phyloP scores from a whole-genome alignment of 164 flowering plant genomes.

The Aristolochia contorta region DNA sequence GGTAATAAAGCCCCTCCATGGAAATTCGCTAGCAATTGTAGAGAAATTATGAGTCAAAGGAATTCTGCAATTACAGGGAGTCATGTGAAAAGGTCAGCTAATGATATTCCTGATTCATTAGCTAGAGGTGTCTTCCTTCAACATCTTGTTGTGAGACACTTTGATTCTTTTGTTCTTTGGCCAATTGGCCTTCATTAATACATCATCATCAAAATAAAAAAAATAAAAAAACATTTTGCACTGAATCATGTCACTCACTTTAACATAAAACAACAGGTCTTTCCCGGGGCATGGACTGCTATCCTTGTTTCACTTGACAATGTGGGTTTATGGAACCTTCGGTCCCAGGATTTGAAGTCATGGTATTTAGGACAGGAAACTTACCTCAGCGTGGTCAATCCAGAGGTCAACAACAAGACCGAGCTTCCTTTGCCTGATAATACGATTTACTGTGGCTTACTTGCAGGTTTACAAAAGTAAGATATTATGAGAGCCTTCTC shows the following conservation, averaged over 20 bases:
- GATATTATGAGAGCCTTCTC: conserved; percentile 6
- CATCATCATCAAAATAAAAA: too few relatives aligned
- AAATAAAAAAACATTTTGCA: background rate
- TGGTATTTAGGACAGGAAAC: conserved; percentile 97
- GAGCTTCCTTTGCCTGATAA: conserved; percentile 65
- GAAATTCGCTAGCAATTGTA: too few relatives aligned
- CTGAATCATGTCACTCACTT: too few relatives aligned
- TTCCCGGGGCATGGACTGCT: conserved; percentile 96
- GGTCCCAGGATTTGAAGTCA: conserved; percentile 65
- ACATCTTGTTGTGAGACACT: too few relatives aligned
- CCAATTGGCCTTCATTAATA: too few relatives aligned
- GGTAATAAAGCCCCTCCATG: too few relatives aligned
- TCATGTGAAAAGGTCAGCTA: too few relatives aligned
- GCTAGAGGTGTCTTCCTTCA: too few relatives aligned
- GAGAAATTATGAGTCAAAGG: too few relatives aligned
- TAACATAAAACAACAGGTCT: conserved; percentile 42
- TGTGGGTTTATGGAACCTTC: conserved; percentile 87
- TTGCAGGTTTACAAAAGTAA: conserved; percentile 75
- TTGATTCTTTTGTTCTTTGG: too few relatives aligned
- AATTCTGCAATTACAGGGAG: too few relatives aligned
- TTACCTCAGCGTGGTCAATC: conserved; percentile 65
- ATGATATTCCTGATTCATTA: too few relatives aligned
- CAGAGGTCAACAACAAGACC: conserved; percentile 43
- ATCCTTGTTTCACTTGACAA: conserved; percentile 78
- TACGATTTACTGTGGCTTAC: conserved; percentile 62